These are phyloP conservation scores for Zopfochytrium polystomum DNA, from an alignment of 371 early-diverging fungal species.

Conservation along the genomic window DNA sequence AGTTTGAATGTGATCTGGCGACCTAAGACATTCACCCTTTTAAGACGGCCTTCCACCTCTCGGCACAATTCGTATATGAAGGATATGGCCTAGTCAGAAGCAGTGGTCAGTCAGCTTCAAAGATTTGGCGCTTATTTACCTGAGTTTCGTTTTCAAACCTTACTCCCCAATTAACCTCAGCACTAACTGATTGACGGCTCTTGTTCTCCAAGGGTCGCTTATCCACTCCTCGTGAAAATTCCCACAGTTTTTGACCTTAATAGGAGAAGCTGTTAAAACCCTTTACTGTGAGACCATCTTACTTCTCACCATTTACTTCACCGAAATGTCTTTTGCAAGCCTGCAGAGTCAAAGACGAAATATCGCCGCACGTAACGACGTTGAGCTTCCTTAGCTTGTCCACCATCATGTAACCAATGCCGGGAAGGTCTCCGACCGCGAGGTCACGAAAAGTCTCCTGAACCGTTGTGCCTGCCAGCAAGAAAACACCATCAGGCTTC, in stretches of 20 bases:
- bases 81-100: slow-evolving; percentile 55
- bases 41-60: slow-evolving; percentile 36
- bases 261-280: not conserved
- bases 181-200: slow-evolving; percentile 70
- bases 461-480: slow-evolving; percentile 38
- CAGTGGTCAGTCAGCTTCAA: too few relatives aligned
- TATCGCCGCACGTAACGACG: slow-evolving; percentile 54
- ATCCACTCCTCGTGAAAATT: slow-evolving; percentile 67
- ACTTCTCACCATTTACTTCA: slow-evolving; percentile 59
- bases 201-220: slow-evolving; percentile 61
- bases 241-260: slow-evolving; percentile 17
- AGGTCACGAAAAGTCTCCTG: slow-evolving; percentile 14
- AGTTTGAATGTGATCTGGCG: slow-evolving; percentile 36
- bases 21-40: slow-evolving; percentile 18
- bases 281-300: not conserved
- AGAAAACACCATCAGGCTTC: slow-evolving; percentile 72
- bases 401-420: slow-evolving; percentile 39
- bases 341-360: slow-evolving; percentile 41
- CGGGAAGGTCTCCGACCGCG: slow-evolving; percentile 45
- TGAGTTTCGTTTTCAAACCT: slow-evolving; percentile 81
- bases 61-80: slow-evolving; percentile 42
- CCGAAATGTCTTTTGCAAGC: slow-evolving; percentile 65
- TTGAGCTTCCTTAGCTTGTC: slow-evolving; percentile 45
- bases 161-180: slow-evolving; percentile 77
- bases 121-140: too few relatives aligned